Evolutionary conservation across 768 basidiomycete species (phyloP), one percentile per base, ranked within the genome.

Genomic region (Mycena capillaripes): DNA sequence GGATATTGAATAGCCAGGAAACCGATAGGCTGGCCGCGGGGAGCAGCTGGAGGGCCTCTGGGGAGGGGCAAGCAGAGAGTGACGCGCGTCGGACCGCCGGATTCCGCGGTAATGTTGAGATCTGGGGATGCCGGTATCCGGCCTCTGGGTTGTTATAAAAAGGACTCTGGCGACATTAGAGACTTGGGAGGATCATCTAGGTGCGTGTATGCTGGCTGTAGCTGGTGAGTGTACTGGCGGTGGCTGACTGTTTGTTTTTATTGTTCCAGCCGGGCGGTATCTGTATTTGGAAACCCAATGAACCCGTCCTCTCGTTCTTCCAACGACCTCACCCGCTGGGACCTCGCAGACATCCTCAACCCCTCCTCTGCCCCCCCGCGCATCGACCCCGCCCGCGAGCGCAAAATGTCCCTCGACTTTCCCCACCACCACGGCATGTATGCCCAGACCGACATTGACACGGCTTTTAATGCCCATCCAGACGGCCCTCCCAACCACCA

Each of bases 331-430:
- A 72, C 14, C 52, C 66, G 66, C 74, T 85, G 83, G 84, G 82
- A 84, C 69, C 81, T 86, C 70, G 77, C 84, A 76, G 84, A 86
- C 75, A 84, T 87, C 77, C 86, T 87, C 80, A 87, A 85, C 69
- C 80, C 84, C 38, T 77, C 82, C 56, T 71, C 78, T 23, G 64
- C 69, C 21, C 69, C 69, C 53, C 64, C 77, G 3, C 48, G 59
- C 27, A 52, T 61, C 44, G 60, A 65, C 62, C 69, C 74, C 65
- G 76, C 77, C 52, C 82, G 82, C 73, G 81, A 84, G 77, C 81
- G 83, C 75, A 85, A 86, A 78, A 83, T 84, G 81, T 88, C 87
- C 55, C 85, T 93, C 80, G 92, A 93, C 81, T 91, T 89, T 81
- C 66, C 81, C 53, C 56, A 78, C 27, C 90, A 88, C 71, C 82